Percentiles rank a stretch among this genome's conserved stretches.
phyloP scores from a whole-genome alignment of 2,329 filamentous ascomycete species.

The Neobulgaria alba region DNA sequence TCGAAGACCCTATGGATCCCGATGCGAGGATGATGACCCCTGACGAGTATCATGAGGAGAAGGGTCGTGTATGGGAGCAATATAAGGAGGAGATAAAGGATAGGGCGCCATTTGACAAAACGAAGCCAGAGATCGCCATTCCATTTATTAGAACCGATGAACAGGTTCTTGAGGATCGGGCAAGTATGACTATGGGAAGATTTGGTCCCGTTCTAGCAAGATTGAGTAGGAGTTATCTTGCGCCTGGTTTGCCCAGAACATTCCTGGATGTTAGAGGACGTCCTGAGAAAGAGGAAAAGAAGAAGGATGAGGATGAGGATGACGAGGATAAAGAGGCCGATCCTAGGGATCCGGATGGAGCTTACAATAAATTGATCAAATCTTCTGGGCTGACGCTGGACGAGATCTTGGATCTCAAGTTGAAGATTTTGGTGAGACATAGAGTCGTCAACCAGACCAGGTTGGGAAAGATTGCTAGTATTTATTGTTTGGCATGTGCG shows the following conservation, averaged over 20 bases:
- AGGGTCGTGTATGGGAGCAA: background rate
- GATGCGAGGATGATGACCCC: conserved; percentile 30
- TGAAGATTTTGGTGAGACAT: conserved; percentile 67
- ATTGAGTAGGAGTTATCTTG: conserved; percentile 12
- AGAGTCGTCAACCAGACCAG: conserved; percentile 86
- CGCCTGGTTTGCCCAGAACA: conserved; percentile 21
- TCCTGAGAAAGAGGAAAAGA: conserved; percentile 8
- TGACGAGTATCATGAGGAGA: conserved; percentile 6
- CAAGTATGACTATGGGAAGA: conserved; percentile 17
- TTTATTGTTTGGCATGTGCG: conserved; percentile 70
- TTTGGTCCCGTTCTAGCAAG: conserved; percentile 16
- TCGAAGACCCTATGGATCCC: conserved; percentile 21
- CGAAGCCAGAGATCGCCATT: conserved; percentile 1
- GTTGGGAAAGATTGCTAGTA: conserved; percentile 80
- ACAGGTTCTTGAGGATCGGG: conserved; percentile 19
- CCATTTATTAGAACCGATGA: conserved; percentile 15
- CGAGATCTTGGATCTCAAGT: conserved; percentile 46
- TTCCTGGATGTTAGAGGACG: conserved; percentile 10
- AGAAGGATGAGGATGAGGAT: conserved; percentile 12
- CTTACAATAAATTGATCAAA: conserved; percentile 31
- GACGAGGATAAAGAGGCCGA: conserved; percentile 19
- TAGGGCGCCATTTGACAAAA: background rate
- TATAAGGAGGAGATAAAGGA: background rate
- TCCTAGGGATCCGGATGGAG: conserved; percentile 27
- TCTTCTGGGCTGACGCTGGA: conserved; percentile 45